Evolutionary conservation across 257 asterid species (phyloP), one percentile per base, ranked within the genome.

Genomic region (Nicotiana otophora): DNA sequence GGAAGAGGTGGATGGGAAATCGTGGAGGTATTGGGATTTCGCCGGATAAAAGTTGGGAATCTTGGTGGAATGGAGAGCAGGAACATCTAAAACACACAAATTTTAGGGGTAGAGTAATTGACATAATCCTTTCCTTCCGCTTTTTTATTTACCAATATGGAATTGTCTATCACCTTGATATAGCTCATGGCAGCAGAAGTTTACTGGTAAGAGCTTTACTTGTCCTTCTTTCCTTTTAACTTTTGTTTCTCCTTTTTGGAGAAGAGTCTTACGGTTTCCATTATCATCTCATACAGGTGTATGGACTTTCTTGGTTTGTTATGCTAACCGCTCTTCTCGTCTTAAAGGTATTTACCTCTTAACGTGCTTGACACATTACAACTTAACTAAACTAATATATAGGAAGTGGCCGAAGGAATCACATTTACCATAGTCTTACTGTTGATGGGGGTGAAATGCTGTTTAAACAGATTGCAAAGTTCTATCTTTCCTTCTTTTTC

Each of bases 1-100:
- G 99, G 99, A 93, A 92, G 64, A 90, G 94, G 87, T 96, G 99
- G 99, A 94, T 96, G 98, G 98, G 98, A 36, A 94, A 96, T 83
- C 92, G 99, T 28, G 99, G 99, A 17, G 99, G 99, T 12, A 96
- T 96, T 77, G 98, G 97, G 48, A 91, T 96, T 58, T 86, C 97
- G 16, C 89, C 91, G 0, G 98, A 96, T 81, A 94, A 91, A 90
- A 96, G 99, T 80, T 96, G 99, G 99, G 99, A 96, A 88, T 88
- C 99, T 10, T 96, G 99, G 99, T 96, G 99, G 99, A 92, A 92
- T 74, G 94, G 84, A 33, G 99, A 96, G 78, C 98, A 94, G 70
- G 99, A 96, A 83, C 99, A 93, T 90, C 83, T 96, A 87, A 94
- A 86, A 72, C 67, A 87, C 88, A 96, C 98, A 2, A 90, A 88